Evolutionary conservation across 495 filamentous ascomycete genomes (phyloP), one percentile per base, ranked within the genome.

Genomic region (Friedmanniomyces simplex): DNA sequence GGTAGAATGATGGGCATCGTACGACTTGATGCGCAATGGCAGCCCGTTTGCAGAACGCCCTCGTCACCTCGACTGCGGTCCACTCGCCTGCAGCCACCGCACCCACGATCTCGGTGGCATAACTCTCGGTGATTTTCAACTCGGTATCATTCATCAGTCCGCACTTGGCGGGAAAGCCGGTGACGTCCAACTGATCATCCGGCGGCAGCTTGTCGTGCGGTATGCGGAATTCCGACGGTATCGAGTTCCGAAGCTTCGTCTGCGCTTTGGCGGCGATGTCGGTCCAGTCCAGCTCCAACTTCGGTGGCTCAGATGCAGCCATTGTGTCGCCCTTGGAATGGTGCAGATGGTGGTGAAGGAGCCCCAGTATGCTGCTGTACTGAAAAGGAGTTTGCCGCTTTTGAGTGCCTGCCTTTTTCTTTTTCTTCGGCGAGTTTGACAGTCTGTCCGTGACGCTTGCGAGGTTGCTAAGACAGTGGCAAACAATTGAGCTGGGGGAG

Each of bases 21-120:
- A 78, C 76, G 5, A 82, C 51, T 58, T 82, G 80, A 56, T 83
- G 79, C 1, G 79, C 78, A 45, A 84, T 62, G 28, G 74, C 75
- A 21, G 80, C 79, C 5, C 78, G 70, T 52, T 82, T 76, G 59
- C 75, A 81, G 62, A 82, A 82, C 1, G 79, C 79, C 54, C 70
- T 74, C 11, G 73, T 71, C 1, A 83, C 80, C 58, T 79, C 74
- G 18, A 57, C 62, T 4, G 68, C 66, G 7, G 55, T 63, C 61
- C 56, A 67, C 50, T 60, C 48, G 3, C 64, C 55, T 30, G 32
- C 43, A 16, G 54, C 51, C 22, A 65, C 54, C 28, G 60, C 65
- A 26, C 52, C 36, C 11, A 67, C 54, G 41, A 67, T 61, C 30
- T 50, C 57, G 1, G 52, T 52, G 0, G 64, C 64, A 39, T 53